Conservation (phyloP, 768 basidiomycete species). For the Suillus cothurnatus region DNA sequence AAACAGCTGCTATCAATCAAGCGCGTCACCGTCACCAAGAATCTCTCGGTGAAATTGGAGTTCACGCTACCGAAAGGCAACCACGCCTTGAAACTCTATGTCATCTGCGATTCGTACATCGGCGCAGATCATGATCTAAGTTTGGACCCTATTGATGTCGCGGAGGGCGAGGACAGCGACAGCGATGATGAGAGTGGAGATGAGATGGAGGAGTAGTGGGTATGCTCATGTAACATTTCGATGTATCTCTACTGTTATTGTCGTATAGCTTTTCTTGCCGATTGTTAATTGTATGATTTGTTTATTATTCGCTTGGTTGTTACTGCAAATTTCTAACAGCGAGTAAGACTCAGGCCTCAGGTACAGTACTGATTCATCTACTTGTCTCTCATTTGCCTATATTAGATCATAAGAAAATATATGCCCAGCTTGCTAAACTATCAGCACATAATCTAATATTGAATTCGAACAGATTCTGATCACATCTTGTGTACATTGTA, state of each 20-base stretch:
- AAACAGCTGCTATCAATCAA: constrained; percentile 82
- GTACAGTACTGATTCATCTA: too few relatives aligned
- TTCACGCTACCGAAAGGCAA: constrained; percentile 85
- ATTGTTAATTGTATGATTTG: not conserved
- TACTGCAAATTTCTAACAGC: not conserved
- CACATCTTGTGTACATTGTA: too few relatives aligned
- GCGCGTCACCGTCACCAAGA: constrained; percentile 79
- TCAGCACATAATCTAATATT: too few relatives aligned
- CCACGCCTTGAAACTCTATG: constrained; percentile 81
- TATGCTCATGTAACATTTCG: not conserved
- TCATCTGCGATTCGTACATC: constrained; percentile 91
- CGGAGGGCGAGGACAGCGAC: constrained; percentile 87
- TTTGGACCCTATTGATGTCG: constrained; percentile 81
- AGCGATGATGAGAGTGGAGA: constrained; percentile 74
- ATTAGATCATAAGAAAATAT: too few relatives aligned
- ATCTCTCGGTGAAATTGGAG: constrained; percentile 83
- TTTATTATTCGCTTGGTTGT: not conserved
- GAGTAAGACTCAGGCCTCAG: too few relatives aligned
- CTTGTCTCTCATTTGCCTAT: too few relatives aligned
- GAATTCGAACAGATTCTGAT: too few relatives aligned
- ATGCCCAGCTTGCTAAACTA: too few relatives aligned
- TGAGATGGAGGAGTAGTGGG: constrained; percentile 53
- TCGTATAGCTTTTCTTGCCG: not conserved
- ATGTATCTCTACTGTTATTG: not conserved
- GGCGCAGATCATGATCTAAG: constrained; percentile 93